Percentiles rank a stretch among this genome's conserved stretches.
phyloP scores from a whole-genome alignment of 345 rosid species.

The Moringa oleifera region DNA sequence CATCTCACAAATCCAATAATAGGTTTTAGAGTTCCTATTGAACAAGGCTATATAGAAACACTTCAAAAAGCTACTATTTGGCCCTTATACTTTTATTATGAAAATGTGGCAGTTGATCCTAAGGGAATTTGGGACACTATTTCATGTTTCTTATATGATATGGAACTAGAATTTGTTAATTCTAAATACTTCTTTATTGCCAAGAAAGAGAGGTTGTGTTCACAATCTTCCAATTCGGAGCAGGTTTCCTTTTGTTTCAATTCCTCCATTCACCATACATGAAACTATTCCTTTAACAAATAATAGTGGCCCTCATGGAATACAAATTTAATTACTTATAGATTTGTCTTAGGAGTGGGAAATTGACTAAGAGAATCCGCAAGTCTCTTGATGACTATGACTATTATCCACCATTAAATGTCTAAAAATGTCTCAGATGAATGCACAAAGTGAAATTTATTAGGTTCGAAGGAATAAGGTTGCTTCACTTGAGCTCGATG shows the following conservation, averaged over 20 bases:
- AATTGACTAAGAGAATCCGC: constrained; percentile 65
- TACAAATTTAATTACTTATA: constrained; percentile 67
- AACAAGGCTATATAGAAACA: constrained; percentile 28
- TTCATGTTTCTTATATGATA: constrained; percentile 56
- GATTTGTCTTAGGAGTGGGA: constrained; percentile 63
- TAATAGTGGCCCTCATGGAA: constrained; percentile 97
- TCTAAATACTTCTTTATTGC: constrained; percentile 75
- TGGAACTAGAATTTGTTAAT: constrained; percentile 83
- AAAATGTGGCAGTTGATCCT: constrained; percentile 90
- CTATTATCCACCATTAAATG: constrained; percentile 48
- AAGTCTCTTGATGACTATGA: constrained; percentile 41
- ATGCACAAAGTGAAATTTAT: constrained; percentile 76
- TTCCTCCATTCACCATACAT: constrained; percentile 53
- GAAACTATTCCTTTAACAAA: constrained; percentile 71
- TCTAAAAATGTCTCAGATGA: constrained; percentile 56
- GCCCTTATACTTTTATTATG: constrained; percentile 83
- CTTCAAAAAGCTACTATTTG: constrained; percentile 57
- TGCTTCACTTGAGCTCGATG: constrained; percentile 90
- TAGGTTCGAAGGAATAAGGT: constrained; percentile 90
- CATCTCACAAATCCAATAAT: constrained; percentile 83
- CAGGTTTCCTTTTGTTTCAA: constrained; percentile 66
- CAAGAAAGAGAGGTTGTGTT: constrained; percentile 83
- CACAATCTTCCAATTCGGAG: constrained; percentile 72
- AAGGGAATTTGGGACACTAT: constrained; percentile 92
- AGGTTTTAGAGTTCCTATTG: constrained; percentile 77